phyloP scores from a whole-genome alignment of 306 rosid species.

The Medicago ruthenica region DNA sequence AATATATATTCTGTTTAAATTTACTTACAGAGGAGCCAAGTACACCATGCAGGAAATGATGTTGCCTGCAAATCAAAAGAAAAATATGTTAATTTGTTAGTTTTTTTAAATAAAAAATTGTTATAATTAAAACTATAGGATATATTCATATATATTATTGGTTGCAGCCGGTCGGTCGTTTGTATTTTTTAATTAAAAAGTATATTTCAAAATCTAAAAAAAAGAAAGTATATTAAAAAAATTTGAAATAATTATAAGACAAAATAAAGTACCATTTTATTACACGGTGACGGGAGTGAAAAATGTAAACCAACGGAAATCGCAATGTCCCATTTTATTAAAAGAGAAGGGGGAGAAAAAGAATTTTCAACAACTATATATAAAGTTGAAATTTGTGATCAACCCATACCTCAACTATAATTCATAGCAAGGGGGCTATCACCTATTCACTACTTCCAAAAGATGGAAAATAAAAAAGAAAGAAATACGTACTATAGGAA shows the following conservation, averaged over 20 bases:
- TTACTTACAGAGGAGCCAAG: conserved; percentile 86
- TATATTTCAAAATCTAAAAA: no score
- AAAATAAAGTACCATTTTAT: no score
- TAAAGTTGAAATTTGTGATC: conserved; percentile 26
- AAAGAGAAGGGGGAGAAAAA: background rate
- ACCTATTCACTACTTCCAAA: background rate
- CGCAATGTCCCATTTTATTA: background rate
- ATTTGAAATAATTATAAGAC: no score
- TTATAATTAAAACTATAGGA: background rate
- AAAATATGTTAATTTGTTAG: background rate
- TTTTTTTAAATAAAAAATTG: background rate
- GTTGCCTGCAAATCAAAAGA: conserved; percentile 59
- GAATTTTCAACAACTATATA: background rate
- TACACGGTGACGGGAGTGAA: no score
- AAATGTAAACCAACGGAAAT: no score
- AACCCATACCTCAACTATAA: conserved; percentile 38
- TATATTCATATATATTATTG: background rate
- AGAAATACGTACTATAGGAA: no score
- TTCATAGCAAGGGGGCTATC: conserved; percentile 16
- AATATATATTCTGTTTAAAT: background rate
- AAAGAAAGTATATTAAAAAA: no score
- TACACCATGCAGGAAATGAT: conserved; percentile 69
- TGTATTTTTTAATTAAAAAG: no score
- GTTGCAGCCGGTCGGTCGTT: background rate
- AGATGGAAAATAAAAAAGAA: background rate